Evolutionary conservation across 73 alveolate genomes (phyloP).

Genomic region (Urostyla sp.): DNA sequence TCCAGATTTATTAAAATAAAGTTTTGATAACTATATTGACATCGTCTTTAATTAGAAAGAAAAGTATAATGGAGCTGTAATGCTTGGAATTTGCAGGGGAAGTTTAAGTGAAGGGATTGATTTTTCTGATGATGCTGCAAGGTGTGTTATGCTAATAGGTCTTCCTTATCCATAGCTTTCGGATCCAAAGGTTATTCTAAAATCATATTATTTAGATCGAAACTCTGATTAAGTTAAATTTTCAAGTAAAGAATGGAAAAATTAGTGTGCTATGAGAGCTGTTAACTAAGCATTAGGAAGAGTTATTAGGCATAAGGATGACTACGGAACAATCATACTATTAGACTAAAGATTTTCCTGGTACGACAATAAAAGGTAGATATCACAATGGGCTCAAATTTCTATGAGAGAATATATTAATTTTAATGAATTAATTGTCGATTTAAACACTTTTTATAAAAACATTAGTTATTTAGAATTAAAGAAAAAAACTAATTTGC

Average conservation of each 20-base stretch:
- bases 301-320: slow-evolving; percentile 93
- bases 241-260: slow-evolving; percentile 88
- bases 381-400: slow-evolving; percentile 78
- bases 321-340: slow-evolving; percentile 88
- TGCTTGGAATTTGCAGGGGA: slow-evolving; percentile 92
- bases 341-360: slow-evolving; percentile 80
- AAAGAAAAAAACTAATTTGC: too few species aligned
- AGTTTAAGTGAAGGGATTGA: slow-evolving; percentile 89
- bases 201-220: slow-evolving; percentile 85
- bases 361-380: slow-evolving; percentile 45
- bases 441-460: background rate
- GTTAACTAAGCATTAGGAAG: slow-evolving; percentile 97
- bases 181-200: slow-evolving; percentile 85
- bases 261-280: slow-evolving; percentile 86
- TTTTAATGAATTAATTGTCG: background rate
- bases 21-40: slow-evolving; percentile 3
- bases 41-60: background rate
- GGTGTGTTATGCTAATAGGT: slow-evolving; percentile 92
- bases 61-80: slow-evolving; percentile 81
- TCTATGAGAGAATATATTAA: slow-evolving; percentile 49
- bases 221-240: slow-evolving; percentile 58
- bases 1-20: slow-evolving; percentile 24
- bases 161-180: slow-evolving; percentile 91
- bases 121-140: slow-evolving; percentile 92
- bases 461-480: too few species aligned